Percentiles rank a stretch among this genome's conserved stretches.
Evolutionary conservation across 805 yeast species (phyloP).

Genomic region (Saccharomyces jurei): DNA sequence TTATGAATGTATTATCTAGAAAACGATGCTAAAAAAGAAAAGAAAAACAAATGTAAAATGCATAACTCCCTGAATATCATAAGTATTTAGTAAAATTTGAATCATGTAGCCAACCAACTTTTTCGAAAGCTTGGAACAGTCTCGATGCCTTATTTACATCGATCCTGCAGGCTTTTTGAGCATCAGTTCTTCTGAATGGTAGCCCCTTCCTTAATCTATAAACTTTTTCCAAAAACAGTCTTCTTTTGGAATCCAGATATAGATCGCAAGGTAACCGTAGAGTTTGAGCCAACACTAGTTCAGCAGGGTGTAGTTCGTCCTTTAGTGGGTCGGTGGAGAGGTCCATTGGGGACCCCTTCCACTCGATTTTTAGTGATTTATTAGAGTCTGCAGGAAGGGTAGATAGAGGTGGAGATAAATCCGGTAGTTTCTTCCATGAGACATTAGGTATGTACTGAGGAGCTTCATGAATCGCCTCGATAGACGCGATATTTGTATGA

Average conservation of each 20-base stretch:
- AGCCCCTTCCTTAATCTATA: conserved; percentile 57
- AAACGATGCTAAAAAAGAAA: background rate
- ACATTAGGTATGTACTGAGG: conserved; percentile 37
- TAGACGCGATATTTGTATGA: conserved; percentile 18
- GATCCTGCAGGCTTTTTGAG: conserved; percentile 94
- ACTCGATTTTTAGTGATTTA: conserved; percentile 77
- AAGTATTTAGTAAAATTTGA: conserved; percentile 48
- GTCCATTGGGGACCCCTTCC: conserved; percentile 99
- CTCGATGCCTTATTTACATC: conserved; percentile 95
- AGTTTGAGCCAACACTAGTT: conserved; percentile 75
- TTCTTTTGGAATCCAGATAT: conserved; percentile 71
- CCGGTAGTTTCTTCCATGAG: conserved; percentile 68
- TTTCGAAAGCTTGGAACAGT: conserved; percentile 81
- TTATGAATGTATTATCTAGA: background rate
- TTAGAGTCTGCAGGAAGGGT: conserved; percentile 56
- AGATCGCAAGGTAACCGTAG: conserved; percentile 81
- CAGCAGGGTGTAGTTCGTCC: conserved; percentile 81
- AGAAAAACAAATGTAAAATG: conserved; percentile 1
- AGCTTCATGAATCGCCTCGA: conserved; percentile 20
- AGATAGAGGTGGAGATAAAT: conserved; percentile 65
- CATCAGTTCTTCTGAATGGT: conserved; percentile 93
- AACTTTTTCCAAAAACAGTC: conserved; percentile 85
- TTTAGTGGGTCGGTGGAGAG: conserved; percentile 68
- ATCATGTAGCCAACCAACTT: conserved; percentile 87
- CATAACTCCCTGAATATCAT: conserved; percentile 7